Evolutionary conservation across 257 asterid species (phyloP).

Genomic region (Thymus mandschuricus): DNA sequence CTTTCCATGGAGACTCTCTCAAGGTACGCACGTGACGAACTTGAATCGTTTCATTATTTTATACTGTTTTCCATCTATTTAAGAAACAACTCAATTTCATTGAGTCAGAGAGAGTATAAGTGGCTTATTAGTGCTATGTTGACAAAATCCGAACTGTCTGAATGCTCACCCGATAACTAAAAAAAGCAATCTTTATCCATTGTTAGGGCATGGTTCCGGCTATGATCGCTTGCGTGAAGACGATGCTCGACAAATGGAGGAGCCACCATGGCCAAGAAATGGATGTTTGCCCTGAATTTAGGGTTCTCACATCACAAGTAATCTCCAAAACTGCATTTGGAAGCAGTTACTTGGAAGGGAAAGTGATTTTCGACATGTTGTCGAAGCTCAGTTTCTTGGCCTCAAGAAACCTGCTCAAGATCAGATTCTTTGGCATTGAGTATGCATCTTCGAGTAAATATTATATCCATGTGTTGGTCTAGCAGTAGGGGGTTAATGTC

Average conservation of each 20-base stretch:
- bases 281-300: constrained; percentile 50
- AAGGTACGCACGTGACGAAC: constrained; percentile 35
- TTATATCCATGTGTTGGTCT: too few relatives aligned
- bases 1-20: constrained; percentile 60
- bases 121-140: too few relatives aligned
- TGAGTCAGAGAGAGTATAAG: too few relatives aligned
- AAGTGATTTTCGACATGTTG: constrained; percentile 50
- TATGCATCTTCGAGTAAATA: constrained; percentile 4
- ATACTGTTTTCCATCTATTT: too few relatives aligned
- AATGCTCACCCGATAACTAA: too few relatives aligned
- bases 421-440: constrained; percentile 33
- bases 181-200: neutral
- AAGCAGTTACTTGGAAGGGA: constrained; percentile 64
- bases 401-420: constrained; percentile 20
- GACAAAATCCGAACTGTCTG: too few relatives aligned
- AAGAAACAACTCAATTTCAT: too few relatives aligned
- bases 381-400: constrained; percentile 30
- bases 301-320: constrained; percentile 51
- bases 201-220: constrained; percentile 58
- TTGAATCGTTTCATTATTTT: too few relatives aligned
- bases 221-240: constrained; percentile 49
- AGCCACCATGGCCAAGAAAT: constrained; percentile 39
- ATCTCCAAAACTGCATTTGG: constrained; percentile 72
- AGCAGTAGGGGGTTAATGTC: neutral
- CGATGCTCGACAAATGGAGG: constrained; percentile 55